phyloP scores from a whole-genome alignment of 73 alveolate genomes.

The Paramecium tetraurelia region DNA sequence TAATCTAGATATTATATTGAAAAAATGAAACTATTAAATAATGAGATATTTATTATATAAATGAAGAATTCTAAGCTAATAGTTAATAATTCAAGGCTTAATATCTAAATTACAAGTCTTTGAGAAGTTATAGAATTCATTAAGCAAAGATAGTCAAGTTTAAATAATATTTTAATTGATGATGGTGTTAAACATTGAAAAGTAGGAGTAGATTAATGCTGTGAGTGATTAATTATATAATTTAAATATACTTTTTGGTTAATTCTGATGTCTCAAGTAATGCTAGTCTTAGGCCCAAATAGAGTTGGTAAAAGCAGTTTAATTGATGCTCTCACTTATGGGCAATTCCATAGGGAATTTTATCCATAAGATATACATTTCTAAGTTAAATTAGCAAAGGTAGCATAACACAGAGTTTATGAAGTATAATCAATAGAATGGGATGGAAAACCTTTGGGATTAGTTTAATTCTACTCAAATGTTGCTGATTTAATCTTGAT shows the following conservation, averaged over 20 bases:
- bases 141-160: neutral
- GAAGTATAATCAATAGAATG: conserved; percentile 36
- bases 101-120: neutral
- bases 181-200: neutral
- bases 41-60: neutral
- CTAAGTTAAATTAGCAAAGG: conserved; percentile 14
- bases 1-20: neutral
- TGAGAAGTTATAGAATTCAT: neutral
- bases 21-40: neutral
- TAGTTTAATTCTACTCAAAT: neutral
- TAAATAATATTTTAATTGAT: neutral
- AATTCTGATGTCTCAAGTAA: conserved; percentile 13
- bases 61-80: neutral
- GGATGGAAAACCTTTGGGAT: conserved; percentile 8
- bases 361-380: conserved; percentile 26
- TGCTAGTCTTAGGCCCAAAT: conserved; percentile 16
- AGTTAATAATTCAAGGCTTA: neutral
- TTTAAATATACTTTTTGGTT: conserved; percentile 16
- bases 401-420: neutral
- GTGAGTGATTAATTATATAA: neutral
- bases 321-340: conserved; percentile 12
- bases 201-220: neutral
- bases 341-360: neutral
- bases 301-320: conserved; percentile 13
- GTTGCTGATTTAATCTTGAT: conserved; percentile 5